Evolutionary conservation across 352 stramenopile genomes (phyloP).

Genomic region (Phytophthora hibernalis): DNA sequence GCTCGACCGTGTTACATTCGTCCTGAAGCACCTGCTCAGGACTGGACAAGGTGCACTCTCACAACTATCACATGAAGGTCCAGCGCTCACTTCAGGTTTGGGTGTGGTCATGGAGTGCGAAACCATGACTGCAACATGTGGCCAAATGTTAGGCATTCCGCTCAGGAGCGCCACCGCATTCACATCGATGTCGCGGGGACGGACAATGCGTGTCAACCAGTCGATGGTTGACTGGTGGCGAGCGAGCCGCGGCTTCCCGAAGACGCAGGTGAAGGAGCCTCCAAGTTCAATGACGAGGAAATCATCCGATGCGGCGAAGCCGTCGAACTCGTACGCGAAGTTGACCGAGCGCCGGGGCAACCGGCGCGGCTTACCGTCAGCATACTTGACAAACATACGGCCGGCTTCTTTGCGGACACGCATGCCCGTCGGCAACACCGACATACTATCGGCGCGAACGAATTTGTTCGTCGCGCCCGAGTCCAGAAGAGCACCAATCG

Average conservation of each 20-base stretch:
- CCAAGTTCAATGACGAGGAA: too few relatives aligned
- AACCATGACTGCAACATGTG: too few relatives aligned
- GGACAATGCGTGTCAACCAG: too few relatives aligned
- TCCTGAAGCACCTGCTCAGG: constrained; percentile 21
- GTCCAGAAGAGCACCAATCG: constrained; percentile 28
- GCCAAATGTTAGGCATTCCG: too few relatives aligned
- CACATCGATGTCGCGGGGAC: too few relatives aligned
- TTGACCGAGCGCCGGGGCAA: too few relatives aligned
- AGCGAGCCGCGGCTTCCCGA: constrained; percentile 35
- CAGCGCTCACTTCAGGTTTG: constrained; percentile 16
- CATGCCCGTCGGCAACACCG: constrained; percentile 13
- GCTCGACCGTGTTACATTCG: constrained; percentile 16
- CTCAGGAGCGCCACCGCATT: too few relatives aligned
- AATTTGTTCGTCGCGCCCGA: constrained; percentile 38
- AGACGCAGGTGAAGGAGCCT: constrained; percentile 34
- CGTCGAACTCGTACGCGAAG: too few relatives aligned
- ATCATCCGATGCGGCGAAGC: too few relatives aligned
- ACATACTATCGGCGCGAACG: constrained; percentile 13
- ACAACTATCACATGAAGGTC: constrained; percentile 20
- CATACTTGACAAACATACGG: constrained; percentile 20
- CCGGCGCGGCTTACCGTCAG: too few relatives aligned
- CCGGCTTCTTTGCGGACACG: background rate
- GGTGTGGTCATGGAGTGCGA: constrained; percentile 5
- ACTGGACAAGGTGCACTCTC: constrained; percentile 5
- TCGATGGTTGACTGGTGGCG: constrained; percentile 29